Evolutionary conservation across 140 eudicot genomes (phyloP).

Genomic region (Ambrosia hybrid): DNA sequence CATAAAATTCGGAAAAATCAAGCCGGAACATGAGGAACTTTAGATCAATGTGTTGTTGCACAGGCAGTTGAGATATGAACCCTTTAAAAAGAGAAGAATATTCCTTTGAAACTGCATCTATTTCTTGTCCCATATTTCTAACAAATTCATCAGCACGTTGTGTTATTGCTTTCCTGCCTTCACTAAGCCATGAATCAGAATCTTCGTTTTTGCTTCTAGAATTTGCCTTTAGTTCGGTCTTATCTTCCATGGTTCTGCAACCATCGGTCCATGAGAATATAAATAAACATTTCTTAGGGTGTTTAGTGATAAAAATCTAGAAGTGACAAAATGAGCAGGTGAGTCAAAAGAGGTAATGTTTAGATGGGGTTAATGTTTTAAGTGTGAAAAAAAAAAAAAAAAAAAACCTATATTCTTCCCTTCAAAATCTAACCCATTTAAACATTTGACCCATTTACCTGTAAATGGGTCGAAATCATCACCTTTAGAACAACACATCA

Average conservation of each 20-base stretch:
- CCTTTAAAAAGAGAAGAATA: constrained; percentile 79
- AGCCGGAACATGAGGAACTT: constrained; percentile 94
- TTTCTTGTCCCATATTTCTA: constrained; percentile 65
- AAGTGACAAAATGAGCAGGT: no score
- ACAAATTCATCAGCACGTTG: constrained; percentile 85
- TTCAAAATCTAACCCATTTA: no score
- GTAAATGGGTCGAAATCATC: background rate
- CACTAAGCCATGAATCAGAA: constrained; percentile 80
- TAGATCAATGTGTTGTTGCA: constrained; percentile 85
- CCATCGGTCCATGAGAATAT: constrained; percentile 10
- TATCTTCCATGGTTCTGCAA: constrained; percentile 67
- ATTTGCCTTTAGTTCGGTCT: constrained; percentile 28
- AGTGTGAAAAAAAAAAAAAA: no score
- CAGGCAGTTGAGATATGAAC: constrained; percentile 83
- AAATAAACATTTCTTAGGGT: constrained; percentile 5
- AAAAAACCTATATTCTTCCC: no score
- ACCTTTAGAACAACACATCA: constrained; percentile 9
- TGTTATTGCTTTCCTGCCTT: constrained; percentile 84
- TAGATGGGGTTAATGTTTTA: no score
- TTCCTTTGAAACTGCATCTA: constrained; percentile 69
- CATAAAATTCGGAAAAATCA: constrained; percentile 88
- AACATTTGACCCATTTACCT: background rate
- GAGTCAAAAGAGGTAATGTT: no score
- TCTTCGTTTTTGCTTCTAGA: constrained; percentile 53
- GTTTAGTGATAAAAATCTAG: background rate